Evolutionary conservation across 768 basidiomycete species (phyloP), one percentile per base, ranked within the genome.

Genomic region (Phaeotremella fagi): DNA sequence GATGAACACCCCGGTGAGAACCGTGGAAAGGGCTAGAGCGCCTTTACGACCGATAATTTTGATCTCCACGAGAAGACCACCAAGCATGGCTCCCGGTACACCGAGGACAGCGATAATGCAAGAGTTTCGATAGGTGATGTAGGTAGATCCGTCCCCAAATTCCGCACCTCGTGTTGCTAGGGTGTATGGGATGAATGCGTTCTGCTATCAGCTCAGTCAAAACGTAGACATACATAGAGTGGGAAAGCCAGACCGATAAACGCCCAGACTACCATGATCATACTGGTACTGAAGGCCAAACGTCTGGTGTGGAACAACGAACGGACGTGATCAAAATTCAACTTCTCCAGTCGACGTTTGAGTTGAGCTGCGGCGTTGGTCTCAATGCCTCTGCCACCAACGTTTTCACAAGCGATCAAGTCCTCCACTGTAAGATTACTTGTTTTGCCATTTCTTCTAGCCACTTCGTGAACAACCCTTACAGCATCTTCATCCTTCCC

Each of bases 401-500:
- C 29, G 16, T 24, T 41, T 14, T 44, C 22, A 27, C 23, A 18
- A 35, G 14, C 68, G 9, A 56, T 57, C 61, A 78, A 75, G 52
- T 76, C 68, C 2, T 71, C 67, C 27, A 75, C 49, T 6, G 73
- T 74, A 27, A 75, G 63, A 2, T 50, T 53, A 2, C 75, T 75
- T 1, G 60, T 48, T 0, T 63, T 59, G 37, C 59, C 59, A 66
- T 78, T 78, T 73, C 73, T 76, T 24, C 50, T 54, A 12, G 76
- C 77, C 50, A 78, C 75, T 20, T 52, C 51, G 57, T 75, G 64
- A 16, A 78, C 44, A 18, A 78, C 76, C 6, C 74, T 70, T 42
- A 84, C 74, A 6, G 82, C 82, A 37, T 83, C 81, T 44, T 76
- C 75, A 59, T 85, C 82, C 37, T 78, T 78, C 23, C 82, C 82